phyloP scores from a whole-genome alignment of 148 eudicot species.

The Persicaria tinctoria region DNA sequence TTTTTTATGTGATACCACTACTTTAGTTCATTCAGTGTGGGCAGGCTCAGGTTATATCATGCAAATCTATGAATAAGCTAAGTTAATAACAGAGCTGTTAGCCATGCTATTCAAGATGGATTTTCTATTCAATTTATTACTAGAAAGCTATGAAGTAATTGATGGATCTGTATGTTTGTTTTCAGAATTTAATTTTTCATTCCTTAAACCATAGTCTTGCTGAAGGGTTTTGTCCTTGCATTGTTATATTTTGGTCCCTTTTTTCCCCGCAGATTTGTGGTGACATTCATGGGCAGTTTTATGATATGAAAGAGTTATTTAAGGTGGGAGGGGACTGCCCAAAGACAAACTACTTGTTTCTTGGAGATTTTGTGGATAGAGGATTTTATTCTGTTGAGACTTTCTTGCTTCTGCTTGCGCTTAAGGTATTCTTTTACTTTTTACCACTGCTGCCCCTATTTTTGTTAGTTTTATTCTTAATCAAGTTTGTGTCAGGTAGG shows the following conservation, averaged over 20 bases:
- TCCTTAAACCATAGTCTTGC: neutral
- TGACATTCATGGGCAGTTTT: conserved; percentile 95
- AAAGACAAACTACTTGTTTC: conserved; percentile 84
- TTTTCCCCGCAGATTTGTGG: conserved; percentile 62
- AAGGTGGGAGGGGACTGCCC: conserved; percentile 97
- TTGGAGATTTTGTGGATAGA: conserved; percentile 95
- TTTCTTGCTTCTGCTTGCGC: conserved; percentile 81
- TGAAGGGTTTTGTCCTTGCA: neutral
- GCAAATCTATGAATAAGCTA: no score
- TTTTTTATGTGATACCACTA: neutral
- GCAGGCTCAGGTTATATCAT: no score
- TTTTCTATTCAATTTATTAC: neutral
- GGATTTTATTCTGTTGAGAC: conserved; percentile 94
- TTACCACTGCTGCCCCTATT: neutral
- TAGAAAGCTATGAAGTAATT: neutral
- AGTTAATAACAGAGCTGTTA: neutral
- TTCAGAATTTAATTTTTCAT: neutral
- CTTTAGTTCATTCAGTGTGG: no score
- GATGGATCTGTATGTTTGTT: neutral
- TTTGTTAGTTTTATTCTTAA: neutral
- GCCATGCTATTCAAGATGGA: neutral
- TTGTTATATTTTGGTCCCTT: neutral
- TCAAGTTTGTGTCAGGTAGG: neutral
- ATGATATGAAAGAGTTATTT: conserved; percentile 94
- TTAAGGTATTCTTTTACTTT: conserved; percentile 47